Conservation (phyloP, 129 eudicot genomes). For the Lactuca sativa region DNA sequence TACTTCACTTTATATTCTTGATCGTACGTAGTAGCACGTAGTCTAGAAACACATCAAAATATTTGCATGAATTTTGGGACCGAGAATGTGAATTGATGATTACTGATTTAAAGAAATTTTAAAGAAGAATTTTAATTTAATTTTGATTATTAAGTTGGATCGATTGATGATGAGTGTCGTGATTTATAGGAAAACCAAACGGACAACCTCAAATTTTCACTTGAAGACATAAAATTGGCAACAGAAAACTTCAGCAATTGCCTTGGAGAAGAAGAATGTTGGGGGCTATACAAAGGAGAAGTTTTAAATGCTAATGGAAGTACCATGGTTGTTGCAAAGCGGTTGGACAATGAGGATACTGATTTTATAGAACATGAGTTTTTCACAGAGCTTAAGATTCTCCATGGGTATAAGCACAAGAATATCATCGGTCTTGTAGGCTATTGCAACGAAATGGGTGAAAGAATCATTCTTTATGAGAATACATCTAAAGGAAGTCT, state of each 20-base stretch:
- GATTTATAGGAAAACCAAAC: background rate
- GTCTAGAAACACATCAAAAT: background rate
- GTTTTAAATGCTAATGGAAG: background rate
- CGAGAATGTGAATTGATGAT: too few relatives aligned
- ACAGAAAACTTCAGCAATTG: background rate
- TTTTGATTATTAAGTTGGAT: background rate
- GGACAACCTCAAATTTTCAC: background rate
- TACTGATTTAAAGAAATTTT: background rate
- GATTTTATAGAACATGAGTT: too few relatives aligned
- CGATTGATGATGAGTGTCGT: background rate
- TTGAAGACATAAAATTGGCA: background rate
- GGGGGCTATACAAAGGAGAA: background rate
- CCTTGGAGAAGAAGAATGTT: background rate
- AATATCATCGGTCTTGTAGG: background rate
- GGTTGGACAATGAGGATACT: too few relatives aligned
- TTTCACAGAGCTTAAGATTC: background rate
- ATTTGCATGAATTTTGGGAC: background rate
- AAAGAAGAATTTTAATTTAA: background rate
- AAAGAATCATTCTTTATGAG: constrained; percentile 11
- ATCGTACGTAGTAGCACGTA: background rate
- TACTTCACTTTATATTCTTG: background rate
- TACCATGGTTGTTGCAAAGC: background rate
- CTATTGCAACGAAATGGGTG: background rate
- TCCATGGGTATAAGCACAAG: background rate
- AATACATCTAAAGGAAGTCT: background rate